phyloP scores from a whole-genome alignment of 169 alveolate species.

The Theileria equi region DNA sequence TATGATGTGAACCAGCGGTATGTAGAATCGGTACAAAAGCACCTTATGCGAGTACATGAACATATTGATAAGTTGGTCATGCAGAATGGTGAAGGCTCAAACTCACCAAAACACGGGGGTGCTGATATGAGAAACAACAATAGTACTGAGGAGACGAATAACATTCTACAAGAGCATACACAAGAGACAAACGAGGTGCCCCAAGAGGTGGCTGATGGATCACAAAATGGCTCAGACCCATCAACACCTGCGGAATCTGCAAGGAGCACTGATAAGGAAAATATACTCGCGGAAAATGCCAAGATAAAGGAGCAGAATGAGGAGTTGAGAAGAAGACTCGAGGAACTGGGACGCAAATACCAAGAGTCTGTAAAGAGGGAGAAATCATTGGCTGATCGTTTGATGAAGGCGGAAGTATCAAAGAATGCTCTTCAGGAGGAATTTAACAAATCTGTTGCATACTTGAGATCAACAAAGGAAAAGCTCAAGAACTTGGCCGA shows the following conservation, averaged over 20 bases:
- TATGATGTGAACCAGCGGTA: constrained; percentile 22
- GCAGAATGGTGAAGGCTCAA: neutral
- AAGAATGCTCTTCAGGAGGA: constrained; percentile 49
- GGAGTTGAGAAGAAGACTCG: neutral
- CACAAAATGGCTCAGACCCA: neutral
- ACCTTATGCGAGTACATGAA: constrained; percentile 23
- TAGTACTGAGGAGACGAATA: neutral
- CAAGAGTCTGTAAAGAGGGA: neutral
- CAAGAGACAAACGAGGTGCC: neutral
- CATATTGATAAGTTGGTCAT: constrained; percentile 18
- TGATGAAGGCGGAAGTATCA: constrained; percentile 28
- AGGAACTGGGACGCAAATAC: neutral
- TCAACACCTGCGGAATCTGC: neutral
- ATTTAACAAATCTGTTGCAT: constrained; percentile 45
- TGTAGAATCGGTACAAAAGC: constrained; percentile 37
- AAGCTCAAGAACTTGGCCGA: no score
- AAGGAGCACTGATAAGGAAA: neutral
- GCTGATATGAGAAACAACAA: neutral
- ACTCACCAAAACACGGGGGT: neutral
- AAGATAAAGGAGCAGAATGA: constrained; percentile 16
- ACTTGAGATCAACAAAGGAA: constrained; percentile 60
- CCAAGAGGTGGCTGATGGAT: neutral
- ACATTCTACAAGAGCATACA: neutral
- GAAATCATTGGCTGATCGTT: constrained; percentile 18
- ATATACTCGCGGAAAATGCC: neutral